Conservation (phyloP, 495 filamentous ascomycete species). For the Aspergillus bridgeri region DNA sequence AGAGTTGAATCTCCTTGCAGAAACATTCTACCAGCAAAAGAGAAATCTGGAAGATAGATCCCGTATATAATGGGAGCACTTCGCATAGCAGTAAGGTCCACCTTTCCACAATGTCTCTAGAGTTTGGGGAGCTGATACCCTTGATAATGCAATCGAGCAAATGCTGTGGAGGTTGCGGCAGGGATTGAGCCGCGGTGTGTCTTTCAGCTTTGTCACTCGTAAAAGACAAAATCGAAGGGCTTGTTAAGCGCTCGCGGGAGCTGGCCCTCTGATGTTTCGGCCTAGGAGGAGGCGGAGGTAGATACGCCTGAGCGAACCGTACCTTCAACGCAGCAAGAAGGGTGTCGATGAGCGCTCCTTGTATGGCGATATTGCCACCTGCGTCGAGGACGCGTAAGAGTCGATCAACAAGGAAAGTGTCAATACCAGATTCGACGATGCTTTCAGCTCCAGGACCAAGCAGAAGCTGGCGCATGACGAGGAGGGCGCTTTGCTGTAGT, state of each 20-base stretch:
- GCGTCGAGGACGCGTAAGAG: conserved; percentile 61
- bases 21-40: conserved; percentile 88
- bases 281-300: conserved; percentile 33
- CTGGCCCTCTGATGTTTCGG: conserved; percentile 40
- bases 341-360: conserved; percentile 72
- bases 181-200: conserved; percentile 19
- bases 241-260: conserved; percentile 45
- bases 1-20: conserved; percentile 66
- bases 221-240: conserved; percentile 46
- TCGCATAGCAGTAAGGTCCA: conserved; percentile 88
- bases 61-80: conserved; percentile 76
- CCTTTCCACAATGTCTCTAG: conserved; percentile 75
- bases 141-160: conserved; percentile 78
- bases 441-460: conserved; percentile 64
- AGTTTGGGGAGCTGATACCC: conserved; percentile 72
- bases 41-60: conserved; percentile 82
- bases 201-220: conserved; percentile 47
- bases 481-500: conserved; percentile 66
- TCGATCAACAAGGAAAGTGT: conserved; percentile 66
- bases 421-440: conserved; percentile 66
- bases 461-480: conserved; percentile 71
- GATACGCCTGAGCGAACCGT: conserved; percentile 49
- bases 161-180: conserved; percentile 62
- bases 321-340: conserved; percentile 67
- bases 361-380: conserved; percentile 45